Evolutionary conservation across 2,329 filamentous ascomycete genomes (phyloP), one percentile per base, ranked within the genome.

Genomic region (Fusarium sp.): DNA sequence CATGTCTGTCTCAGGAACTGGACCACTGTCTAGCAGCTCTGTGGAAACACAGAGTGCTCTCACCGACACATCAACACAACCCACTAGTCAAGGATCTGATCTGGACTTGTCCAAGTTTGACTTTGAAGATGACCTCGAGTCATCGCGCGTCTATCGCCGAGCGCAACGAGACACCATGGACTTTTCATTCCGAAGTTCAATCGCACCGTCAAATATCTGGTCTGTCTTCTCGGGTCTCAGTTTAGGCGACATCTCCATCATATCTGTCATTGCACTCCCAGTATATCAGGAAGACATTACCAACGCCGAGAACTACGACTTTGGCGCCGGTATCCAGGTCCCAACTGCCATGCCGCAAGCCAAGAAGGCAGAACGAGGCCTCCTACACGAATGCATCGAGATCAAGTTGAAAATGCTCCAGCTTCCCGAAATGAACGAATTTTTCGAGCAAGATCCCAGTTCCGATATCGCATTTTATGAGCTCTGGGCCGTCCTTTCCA

Each of bases 101-200:
- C 18, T 27, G 5, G 45, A 9, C 13, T 6, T 61, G 13, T 62
- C 40, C 14, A 50, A 42, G 27, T 62, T 63, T n/a, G 57, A 64
- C 13, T 70, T 70, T 60, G 60, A 68, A 11, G 42, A 45, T 11
- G 59, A 61, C 6, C 59, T 70, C 7, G 54, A 65, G n/a, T 22
- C 60, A 6, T 71, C 68, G 7, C 56, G 68, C 1, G 68, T 63
- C 2, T 71, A 71, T 29, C 65, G 68, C 22, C 65, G 65, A n/a
- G 61, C 56, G 7, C 35, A 62, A 14, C 56, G 61, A 27, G 57
- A 68, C 16, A 65, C 61, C 4, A 62, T 71, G 61, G 68, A 68
- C 65, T 65, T 57, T 62, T 71, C 65, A 0, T 62, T 68, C 9
- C 65, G 65, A 10, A 71, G 65, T 14, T 71, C 68, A 10, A 25